These are phyloP conservation scores for Trichosanthes truncata DNA, from an alignment of 306 rosid species.

Conservation along the genomic window DNA sequence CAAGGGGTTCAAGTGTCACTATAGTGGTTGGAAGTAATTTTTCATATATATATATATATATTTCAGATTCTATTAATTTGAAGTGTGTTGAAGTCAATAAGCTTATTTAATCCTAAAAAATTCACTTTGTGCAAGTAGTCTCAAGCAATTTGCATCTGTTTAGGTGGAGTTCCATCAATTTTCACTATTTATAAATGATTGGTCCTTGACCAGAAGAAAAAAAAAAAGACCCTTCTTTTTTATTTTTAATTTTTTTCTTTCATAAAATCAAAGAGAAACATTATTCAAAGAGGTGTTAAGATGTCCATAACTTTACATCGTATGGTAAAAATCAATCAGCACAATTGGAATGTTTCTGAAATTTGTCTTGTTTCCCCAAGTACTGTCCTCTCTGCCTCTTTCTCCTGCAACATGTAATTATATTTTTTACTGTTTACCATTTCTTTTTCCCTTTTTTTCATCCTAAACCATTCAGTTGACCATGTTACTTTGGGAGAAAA, in stretches of 20 bases:
- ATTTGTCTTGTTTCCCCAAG: not conserved
- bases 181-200: not conserved
- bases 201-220: not conserved
- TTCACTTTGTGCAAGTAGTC: not conserved
- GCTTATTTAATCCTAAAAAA: not conserved
- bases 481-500: not conserved
- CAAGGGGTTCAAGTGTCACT: too few species aligned
- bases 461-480: not conserved
- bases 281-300: not conserved
- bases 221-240: too few species aligned
- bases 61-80: not conserved
- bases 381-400: not conserved
- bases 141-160: not conserved
- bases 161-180: not conserved
- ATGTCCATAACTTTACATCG: not conserved
- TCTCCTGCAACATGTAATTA: not conserved
- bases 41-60: not conserved
- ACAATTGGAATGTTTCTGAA: constrained; percentile 1
- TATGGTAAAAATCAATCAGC: not conserved
- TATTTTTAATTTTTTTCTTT: not conserved
- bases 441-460: not conserved
- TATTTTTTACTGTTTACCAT: not conserved
- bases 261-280: not conserved
- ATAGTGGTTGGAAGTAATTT: too few species aligned
- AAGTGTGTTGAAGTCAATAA: not conserved